These are phyloP conservation scores for Dujonia santamariae DNA, from an alignment of 1,139 yeast genomes.

Conservation along the genomic window DNA sequence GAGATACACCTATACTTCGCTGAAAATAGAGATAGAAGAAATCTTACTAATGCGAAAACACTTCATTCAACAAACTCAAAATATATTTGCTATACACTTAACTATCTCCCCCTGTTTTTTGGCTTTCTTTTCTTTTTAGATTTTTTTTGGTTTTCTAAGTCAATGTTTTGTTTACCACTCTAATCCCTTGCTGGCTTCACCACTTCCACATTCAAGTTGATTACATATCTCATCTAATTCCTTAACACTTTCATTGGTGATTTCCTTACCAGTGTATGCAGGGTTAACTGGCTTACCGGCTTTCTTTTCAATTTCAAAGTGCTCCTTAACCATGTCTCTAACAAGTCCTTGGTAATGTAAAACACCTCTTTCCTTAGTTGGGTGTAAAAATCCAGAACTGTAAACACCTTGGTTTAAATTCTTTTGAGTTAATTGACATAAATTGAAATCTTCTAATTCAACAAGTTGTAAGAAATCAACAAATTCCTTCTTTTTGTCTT, in stretches of 20 bases:
- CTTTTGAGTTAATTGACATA: conserved; percentile 57
- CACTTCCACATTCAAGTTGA: conserved; percentile 45
- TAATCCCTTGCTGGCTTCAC: conserved; percentile 18
- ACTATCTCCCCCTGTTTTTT: too few relatives aligned
- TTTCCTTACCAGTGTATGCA: conserved; percentile 42
- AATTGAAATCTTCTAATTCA: conserved; percentile 57
- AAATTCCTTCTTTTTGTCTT: conserved; percentile 53
- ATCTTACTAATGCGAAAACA: too few relatives aligned
- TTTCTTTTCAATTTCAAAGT: conserved; percentile 41
- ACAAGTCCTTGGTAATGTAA: conserved; percentile 54
- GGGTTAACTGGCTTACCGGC: conserved; percentile 50
- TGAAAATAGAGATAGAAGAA: too few relatives aligned
- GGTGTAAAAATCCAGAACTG: conserved; percentile 56
- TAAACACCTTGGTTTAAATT: conserved; percentile 59
- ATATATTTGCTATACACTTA: too few relatives aligned
- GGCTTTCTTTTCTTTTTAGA: too few relatives aligned
- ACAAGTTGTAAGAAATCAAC: conserved; percentile 61
- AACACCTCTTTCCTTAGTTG: conserved; percentile 57
- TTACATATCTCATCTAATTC: conserved; percentile 51
- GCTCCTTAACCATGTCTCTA: conserved; percentile 57
- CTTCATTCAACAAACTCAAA: too few relatives aligned
- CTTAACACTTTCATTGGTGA: conserved; percentile 37
- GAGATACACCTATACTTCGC: too few relatives aligned
- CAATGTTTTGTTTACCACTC: conserved; percentile 9
- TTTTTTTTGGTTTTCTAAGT: too few relatives aligned